Percentiles rank a stretch among this genome's conserved stretches.
Evolutionary conservation across 2,329 filamentous ascomycete species (phyloP).

Genomic region (Phaeomoniella chlamydospora): DNA sequence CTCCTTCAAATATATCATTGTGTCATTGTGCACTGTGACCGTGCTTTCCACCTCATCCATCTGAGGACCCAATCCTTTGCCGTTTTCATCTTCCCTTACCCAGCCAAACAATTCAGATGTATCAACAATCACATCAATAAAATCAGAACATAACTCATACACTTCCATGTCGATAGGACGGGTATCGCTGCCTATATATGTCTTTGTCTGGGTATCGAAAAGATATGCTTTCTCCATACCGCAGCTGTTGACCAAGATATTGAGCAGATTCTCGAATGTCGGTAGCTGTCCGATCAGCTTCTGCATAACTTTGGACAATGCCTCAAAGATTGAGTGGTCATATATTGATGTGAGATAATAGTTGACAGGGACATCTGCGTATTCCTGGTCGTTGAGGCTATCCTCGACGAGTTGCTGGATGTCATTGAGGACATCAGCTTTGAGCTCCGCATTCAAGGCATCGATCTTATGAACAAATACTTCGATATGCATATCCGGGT

Average conservation of each 20-base stretch:
- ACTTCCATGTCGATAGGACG: conserved; percentile 86
- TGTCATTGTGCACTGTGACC: conserved; percentile 46
- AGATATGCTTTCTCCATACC: conserved; percentile 96
- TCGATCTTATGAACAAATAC: conserved; percentile 99
- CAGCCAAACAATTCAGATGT: conserved; percentile 90
- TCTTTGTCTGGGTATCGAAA: conserved; percentile 94
- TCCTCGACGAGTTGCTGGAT: conserved; percentile 94
- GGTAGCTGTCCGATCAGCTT: conserved; percentile 89
- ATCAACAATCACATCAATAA: conserved; percentile 96
- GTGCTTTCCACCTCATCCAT: conserved; percentile 45
- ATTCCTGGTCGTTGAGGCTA: conserved; percentile 81
- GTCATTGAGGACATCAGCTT: conserved; percentile 88
- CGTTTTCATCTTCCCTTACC: conserved; percentile 14
- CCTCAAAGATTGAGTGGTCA: conserved; percentile 96
- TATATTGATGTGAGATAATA: conserved; percentile 98
- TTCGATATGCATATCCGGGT: conserved; percentile 90
- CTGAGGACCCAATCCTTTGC: conserved; percentile 26
- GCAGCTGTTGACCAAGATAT: conserved; percentile 83
- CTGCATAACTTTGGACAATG: conserved; percentile 96
- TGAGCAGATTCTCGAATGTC: conserved; percentile 84
- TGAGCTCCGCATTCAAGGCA: conserved; percentile 92
- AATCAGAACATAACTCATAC: conserved; percentile 97
- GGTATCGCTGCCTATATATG: conserved; percentile 94
- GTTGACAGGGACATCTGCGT: conserved; percentile 52
- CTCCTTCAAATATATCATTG: conserved; percentile 50